Conservation (phyloP, 441 rosid species). For the Gossypium trilobum region DNA sequence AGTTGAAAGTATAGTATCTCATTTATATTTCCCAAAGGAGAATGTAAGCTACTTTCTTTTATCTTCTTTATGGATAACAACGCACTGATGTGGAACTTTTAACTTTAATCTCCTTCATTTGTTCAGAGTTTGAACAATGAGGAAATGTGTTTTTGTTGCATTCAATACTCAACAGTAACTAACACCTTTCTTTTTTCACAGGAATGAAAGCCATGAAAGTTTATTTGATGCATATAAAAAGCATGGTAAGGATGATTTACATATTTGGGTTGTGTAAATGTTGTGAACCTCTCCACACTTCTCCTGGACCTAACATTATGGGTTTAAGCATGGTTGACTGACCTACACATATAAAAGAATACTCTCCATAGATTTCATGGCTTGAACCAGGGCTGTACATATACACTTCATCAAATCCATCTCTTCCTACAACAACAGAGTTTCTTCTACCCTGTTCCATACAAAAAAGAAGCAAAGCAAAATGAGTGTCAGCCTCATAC, state of each 20-base stretch:
- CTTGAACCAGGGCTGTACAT: conserved; percentile 74
- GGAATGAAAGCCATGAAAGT: background rate
- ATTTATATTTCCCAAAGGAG: background rate
- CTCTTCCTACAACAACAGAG: conserved; percentile 59
- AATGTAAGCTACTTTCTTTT: background rate
- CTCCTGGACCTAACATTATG: conserved; percentile 45
- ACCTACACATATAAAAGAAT: conserved; percentile 61
- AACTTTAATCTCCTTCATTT: background rate
- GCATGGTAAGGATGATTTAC: conserved; percentile 13
- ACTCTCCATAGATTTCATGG: conserved; percentile 55
- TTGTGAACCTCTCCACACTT: conserved; percentile 61
- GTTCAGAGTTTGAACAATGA: background rate
- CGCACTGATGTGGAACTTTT: background rate
- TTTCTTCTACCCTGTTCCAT: conserved; percentile 72
- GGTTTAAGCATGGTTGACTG: conserved; percentile 64
- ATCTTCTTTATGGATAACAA: too few relatives aligned
- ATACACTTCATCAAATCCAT: conserved; percentile 66
- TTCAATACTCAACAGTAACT: background rate
- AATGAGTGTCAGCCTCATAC: background rate
- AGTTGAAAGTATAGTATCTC: background rate
- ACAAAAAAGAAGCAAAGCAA: background rate
- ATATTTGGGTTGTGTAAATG: conserved; percentile 66
- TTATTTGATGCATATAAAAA: background rate
- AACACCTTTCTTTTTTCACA: background rate
- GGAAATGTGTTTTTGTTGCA: background rate